Evolutionary conservation across 441 rosid species (phyloP).

Genomic region (Adansonia gregorii): DNA sequence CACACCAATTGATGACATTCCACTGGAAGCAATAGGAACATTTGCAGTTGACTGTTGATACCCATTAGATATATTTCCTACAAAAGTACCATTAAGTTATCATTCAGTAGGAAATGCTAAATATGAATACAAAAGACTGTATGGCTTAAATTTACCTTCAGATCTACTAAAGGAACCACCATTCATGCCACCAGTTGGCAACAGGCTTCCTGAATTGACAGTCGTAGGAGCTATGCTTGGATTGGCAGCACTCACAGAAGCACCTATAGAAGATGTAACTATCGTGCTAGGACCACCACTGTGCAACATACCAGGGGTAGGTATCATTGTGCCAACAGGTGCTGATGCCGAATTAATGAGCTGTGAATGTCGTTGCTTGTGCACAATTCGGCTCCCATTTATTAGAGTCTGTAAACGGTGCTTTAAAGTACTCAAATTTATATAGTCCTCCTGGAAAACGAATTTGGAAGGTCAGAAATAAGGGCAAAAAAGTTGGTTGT

Average conservation of each 20-base stretch:
- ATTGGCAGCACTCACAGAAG: slow-evolving; percentile 56
- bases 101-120: slow-evolving; percentile 9
- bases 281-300: slow-evolving; percentile 64
- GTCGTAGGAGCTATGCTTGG: slow-evolving; percentile 57
- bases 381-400: slow-evolving; percentile 53
- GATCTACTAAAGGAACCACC: slow-evolving; percentile 55
- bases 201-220: slow-evolving; percentile 59
- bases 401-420: slow-evolving; percentile 60
- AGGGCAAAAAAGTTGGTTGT: not conserved
- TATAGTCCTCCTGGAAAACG: slow-evolving; percentile 78
- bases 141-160: slow-evolving; percentile 44
- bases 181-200: slow-evolving; percentile 61
- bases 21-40: slow-evolving; percentile 75
- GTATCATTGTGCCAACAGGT: slow-evolving; percentile 85
- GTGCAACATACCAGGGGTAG: slow-evolving; percentile 93
- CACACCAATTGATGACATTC: slow-evolving; percentile 69
- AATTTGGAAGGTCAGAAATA: slow-evolving; percentile 27
- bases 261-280: slow-evolving; percentile 71
- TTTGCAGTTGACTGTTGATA: slow-evolving; percentile 78
- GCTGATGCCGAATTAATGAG: slow-evolving; percentile 59
- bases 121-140: not conserved
- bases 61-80: slow-evolving; percentile 81
- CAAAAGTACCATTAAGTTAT: slow-evolving; percentile 27
- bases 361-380: slow-evolving; percentile 58
- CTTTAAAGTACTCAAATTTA: slow-evolving; percentile 74